Conservation (phyloP, 2,329 filamentous ascomycete genomes). For the Fusarium dlaminii region DNA sequence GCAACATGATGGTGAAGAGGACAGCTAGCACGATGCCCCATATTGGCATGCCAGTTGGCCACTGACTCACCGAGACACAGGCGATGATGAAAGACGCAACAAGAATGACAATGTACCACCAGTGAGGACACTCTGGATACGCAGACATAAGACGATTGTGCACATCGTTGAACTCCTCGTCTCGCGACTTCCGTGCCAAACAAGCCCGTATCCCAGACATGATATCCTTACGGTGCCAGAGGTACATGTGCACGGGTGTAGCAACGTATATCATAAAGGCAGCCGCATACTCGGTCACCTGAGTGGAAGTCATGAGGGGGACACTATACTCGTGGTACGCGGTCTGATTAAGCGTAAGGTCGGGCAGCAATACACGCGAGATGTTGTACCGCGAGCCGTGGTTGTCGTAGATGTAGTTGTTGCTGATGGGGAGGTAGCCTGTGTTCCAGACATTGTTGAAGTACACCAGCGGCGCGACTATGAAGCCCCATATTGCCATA, state of each 20-base stretch:
- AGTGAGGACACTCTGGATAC: conserved; percentile 59
- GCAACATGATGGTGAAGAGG: conserved; percentile 60
- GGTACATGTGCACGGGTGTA: conserved; percentile 43
- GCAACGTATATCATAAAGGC: conserved; percentile 45
- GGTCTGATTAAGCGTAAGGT: conserved; percentile 59
- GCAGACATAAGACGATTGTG: conserved; percentile 48
- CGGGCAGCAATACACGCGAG: conserved; percentile 58
- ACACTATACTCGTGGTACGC: conserved; percentile 63
- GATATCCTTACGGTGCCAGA: conserved; percentile 47
- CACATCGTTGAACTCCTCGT: conserved; percentile 50
- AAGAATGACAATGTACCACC: conserved; percentile 62
- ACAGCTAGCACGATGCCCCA: conserved; percentile 63
- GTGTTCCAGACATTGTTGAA: conserved; percentile 59
- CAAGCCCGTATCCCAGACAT: conserved; percentile 38
- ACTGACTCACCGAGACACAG: conserved; percentile 51
- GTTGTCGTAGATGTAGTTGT: conserved; percentile 66
- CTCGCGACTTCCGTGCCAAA: conserved; percentile 43
- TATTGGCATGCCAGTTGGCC: conserved; percentile 61
- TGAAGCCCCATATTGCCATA: conserved; percentile 61
- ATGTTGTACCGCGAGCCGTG: conserved; percentile 62
- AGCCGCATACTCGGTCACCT: conserved; percentile 46
- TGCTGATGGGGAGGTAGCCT: conserved; percentile 65
- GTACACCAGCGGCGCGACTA: conserved; percentile 59
- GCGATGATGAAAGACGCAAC: conserved; percentile 56
- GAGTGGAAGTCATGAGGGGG: conserved; percentile 61